Conservation (phyloP, 1,139 yeast genomes). For the Yarrowia galli region DNA sequence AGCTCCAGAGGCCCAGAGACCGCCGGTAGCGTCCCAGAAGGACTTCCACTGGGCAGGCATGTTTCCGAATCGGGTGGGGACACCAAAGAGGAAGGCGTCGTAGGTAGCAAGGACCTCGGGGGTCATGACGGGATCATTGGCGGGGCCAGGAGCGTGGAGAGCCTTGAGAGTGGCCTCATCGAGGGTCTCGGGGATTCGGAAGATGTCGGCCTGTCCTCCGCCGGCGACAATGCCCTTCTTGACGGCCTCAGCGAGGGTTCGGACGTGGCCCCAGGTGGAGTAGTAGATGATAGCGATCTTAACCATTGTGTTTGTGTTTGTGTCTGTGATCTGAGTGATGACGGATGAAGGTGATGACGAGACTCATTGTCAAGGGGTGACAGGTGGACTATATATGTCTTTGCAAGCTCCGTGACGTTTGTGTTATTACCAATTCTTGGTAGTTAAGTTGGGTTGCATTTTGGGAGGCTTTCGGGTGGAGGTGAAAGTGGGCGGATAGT, state of each 20-base stretch:
- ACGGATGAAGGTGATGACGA: not conserved
- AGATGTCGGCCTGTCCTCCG: conserved; percentile 62
- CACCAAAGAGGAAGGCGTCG: conserved; percentile 80
- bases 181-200: conserved; percentile 82
- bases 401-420: not conserved
- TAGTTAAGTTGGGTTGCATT: not conserved
- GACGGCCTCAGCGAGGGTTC: conserved; percentile 70
- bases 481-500: not conserved
- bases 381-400: not conserved
- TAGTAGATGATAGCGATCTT: conserved; percentile 75
- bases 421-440: not conserved
- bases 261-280: conserved; percentile 82
- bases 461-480: not conserved
- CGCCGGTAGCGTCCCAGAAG: conserved; percentile 84
- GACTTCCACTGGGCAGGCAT: conserved; percentile 82
- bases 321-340: conserved; percentile 28
- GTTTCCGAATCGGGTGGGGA: conserved; percentile 85
- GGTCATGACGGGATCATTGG: conserved; percentile 76
- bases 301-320: conserved; percentile 51
- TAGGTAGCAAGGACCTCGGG: conserved; percentile 62
- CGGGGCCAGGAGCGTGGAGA: conserved; percentile 72
- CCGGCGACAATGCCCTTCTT: conserved; percentile 75
- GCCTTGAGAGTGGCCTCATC: conserved; percentile 63
- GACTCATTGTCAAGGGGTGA: not conserved
- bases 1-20: conserved; percentile 80